A percentile compares a stretch with the other conserved stretches of the same genome.
Evolutionary conservation across 73 alveolate species (phyloP).

Genomic region (Paramecium octaurelia): DNA sequence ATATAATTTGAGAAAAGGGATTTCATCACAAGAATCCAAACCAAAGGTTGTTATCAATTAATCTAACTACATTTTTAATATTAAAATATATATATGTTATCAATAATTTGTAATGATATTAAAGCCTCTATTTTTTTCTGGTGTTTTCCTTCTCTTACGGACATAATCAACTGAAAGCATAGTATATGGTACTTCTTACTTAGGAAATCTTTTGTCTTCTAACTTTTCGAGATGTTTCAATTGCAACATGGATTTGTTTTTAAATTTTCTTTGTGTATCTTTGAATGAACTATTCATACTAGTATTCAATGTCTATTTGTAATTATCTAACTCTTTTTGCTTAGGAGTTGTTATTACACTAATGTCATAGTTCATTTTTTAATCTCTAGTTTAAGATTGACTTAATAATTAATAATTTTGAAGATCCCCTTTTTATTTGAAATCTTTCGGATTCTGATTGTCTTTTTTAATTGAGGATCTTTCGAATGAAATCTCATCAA

Average conservation of each 20-base stretch:
- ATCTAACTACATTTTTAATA: constrained; percentile 48
- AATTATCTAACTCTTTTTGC: neutral
- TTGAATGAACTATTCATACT: constrained; percentile 19
- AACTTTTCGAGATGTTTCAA: neutral
- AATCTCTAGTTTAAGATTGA: neutral
- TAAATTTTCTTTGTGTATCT: neutral
- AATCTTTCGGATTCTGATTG: neutral
- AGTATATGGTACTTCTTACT: neutral
- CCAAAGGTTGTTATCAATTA: constrained; percentile 30
- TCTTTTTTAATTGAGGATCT: neutral
- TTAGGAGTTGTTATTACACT: neutral
- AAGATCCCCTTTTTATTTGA: neutral
- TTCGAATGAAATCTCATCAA: neutral
- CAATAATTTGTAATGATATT: constrained; percentile 20
- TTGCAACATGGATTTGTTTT: neutral
- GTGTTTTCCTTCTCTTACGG: neutral
- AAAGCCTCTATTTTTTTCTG: constrained; percentile 9
- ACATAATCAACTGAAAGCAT: neutral
- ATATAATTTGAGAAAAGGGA: neutral
- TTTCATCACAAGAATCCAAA: constrained; percentile 11
- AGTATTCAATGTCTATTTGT: neutral
- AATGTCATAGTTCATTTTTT: neutral
- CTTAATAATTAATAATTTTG: neutral
- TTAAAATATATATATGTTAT: neutral
- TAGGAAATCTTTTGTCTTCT: constrained; percentile 1